A percentile compares a stretch with the other conserved stretches of the same genome.
Conservation (phyloP, 2,329 filamentous ascomycete species). For the Fusarium incarnatum region DNA sequence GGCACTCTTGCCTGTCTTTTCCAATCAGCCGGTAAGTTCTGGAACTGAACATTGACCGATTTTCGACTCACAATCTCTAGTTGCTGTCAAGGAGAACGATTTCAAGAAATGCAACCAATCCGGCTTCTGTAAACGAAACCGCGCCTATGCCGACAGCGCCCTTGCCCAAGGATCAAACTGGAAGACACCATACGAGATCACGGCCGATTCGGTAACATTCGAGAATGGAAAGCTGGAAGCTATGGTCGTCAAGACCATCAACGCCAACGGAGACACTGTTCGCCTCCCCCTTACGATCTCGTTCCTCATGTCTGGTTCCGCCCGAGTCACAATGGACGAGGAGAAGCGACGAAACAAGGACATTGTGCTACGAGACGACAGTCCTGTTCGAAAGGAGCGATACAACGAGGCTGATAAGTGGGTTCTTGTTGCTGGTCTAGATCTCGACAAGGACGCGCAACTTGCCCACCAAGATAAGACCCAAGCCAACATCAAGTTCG, state of each 20-base stretch:
- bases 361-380: slow-evolving; percentile 87
- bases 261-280: slow-evolving; percentile 72
- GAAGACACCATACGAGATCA: slow-evolving; percentile 83
- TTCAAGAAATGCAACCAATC: slow-evolving; percentile 98
- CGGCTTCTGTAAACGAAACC: slow-evolving; percentile 96
- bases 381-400: slow-evolving; percentile 86
- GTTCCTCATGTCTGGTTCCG: slow-evolving; percentile 90
- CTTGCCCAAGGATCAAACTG: slow-evolving; percentile 73
- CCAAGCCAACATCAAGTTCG: slow-evolving; percentile 82
- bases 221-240: slow-evolving; percentile 84
- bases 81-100: slow-evolving; percentile 90
- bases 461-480: slow-evolving; percentile 73
- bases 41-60: too few species aligned
- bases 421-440: slow-evolving; percentile 84
- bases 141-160: slow-evolving; percentile 85
- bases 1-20: slow-evolving; percentile 70
- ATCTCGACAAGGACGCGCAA: slow-evolving; percentile 77
- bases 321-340: slow-evolving; percentile 90
- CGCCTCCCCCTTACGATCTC: slow-evolving; percentile 85
- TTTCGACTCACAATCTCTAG: slow-evolving; percentile 59
- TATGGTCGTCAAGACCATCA: slow-evolving; percentile 82
- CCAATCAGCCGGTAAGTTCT: slow-evolving; percentile 70
- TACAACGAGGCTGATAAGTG: slow-evolving; percentile 93
- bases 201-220: slow-evolving; percentile 77
- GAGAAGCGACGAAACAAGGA: slow-evolving; percentile 89